Percentiles rank a stretch among this genome's conserved stretches.
Conservation (phyloP, 176 grass and related monocot genomes). For the Melocanna baccifera region DNA sequence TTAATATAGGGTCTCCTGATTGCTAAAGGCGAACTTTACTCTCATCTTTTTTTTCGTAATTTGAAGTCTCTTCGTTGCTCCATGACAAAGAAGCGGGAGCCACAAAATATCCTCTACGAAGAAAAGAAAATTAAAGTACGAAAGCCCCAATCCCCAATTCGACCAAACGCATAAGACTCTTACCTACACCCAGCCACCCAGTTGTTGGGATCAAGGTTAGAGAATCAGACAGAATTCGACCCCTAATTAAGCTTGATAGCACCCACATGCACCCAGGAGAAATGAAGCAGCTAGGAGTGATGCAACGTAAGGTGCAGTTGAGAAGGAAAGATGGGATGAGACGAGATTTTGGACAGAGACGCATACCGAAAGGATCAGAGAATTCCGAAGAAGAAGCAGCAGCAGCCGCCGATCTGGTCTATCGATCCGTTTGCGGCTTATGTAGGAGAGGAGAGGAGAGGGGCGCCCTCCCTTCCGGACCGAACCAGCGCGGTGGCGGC, state of each 20-base stretch:
- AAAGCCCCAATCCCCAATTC: neutral
- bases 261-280: neutral
- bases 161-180: neutral
- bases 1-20: neutral
- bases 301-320: neutral
- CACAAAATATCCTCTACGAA: neutral
- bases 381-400: neutral
- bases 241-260: neutral
- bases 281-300: neutral
- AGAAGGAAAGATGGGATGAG: neutral
- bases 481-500: too few species aligned
- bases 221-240: neutral
- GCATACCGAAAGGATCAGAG: neutral
- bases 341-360: neutral
- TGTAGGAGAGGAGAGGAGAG: neutral
- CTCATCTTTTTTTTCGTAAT: too few species aligned
- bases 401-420: neutral
- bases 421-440: neutral
- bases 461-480: too few species aligned
- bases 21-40: neutral
- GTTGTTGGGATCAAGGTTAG: neutral
- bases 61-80: too few species aligned
- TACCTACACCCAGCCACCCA: neutral
- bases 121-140: neutral
- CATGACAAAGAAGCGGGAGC: too few species aligned